Evolutionary conservation across 306 rosid genomes (phyloP).

Genomic region (Vigna trinervia): DNA sequence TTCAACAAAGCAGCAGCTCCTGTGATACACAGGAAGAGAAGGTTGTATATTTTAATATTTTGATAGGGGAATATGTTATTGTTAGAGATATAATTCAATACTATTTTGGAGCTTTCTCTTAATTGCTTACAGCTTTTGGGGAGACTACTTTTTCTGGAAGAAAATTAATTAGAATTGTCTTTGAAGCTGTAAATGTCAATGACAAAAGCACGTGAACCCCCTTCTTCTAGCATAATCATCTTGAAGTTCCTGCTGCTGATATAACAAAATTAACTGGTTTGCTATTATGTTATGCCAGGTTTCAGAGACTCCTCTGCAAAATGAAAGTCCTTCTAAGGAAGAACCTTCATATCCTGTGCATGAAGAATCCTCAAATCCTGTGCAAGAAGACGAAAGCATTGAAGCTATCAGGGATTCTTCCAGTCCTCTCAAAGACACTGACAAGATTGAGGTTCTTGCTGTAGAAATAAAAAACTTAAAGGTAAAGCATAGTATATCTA

Average conservation of each 20-base stretch:
- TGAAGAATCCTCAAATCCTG: slow-evolving; percentile 53
- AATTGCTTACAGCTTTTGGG: slow-evolving; percentile 35
- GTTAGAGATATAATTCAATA: slow-evolving; percentile 34
- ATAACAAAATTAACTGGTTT: slow-evolving; percentile 48
- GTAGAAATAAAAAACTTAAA: slow-evolving; percentile 64
- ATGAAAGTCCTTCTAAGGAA: slow-evolving; percentile 46
- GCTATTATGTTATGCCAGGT: slow-evolving; percentile 55
- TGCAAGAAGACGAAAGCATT: slow-evolving; percentile 47
- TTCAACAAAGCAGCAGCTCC: slow-evolving; percentile 44
- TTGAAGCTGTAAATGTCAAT: slow-evolving; percentile 31
- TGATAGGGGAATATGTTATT: slow-evolving; percentile 5
- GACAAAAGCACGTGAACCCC: slow-evolving; percentile 27
- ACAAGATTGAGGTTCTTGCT: slow-evolving; percentile 57
- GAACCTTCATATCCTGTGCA: slow-evolving; percentile 45
- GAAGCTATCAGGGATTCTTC: slow-evolving; percentile 51
- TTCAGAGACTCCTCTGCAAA: slow-evolving; percentile 51
- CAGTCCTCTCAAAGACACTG: slow-evolving; percentile 50
- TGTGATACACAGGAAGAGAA: slow-evolving; percentile 47
- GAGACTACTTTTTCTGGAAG: slow-evolving; percentile 22
- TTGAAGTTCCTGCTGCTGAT: slow-evolving; percentile 38
- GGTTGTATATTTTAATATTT: slow-evolving; percentile 41
- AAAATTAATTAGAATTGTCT: slow-evolving; percentile 33
- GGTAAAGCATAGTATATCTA: slow-evolving; percentile 52
- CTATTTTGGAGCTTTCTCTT: slow-evolving; percentile 5
- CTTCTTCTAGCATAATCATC: slow-evolving; percentile 30